These are phyloP conservation scores for Tetrastigma voinierianum DNA, from an alignment of 164 flowering plant genomes.

Conservation along the genomic window DNA sequence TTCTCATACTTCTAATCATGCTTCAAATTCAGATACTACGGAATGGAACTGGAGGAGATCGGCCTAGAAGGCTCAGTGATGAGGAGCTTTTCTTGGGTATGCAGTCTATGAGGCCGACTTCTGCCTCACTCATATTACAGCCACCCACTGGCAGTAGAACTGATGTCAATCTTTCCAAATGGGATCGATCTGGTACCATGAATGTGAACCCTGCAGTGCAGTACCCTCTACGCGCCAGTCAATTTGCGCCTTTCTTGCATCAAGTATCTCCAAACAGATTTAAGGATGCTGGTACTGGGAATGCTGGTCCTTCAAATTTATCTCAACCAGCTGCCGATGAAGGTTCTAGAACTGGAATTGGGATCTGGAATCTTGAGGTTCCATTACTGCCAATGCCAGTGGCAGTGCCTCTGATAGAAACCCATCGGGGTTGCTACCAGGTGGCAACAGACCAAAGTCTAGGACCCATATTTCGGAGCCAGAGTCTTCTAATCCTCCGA, in stretches of 20 bases:
- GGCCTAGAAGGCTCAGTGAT: conserved; percentile 44
- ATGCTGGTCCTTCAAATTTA: conserved; percentile 52
- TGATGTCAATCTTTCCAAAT: conserved; percentile 50
- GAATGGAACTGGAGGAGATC: conserved; percentile 53
- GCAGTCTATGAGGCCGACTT: conserved; percentile 49
- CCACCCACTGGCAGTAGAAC: conserved; percentile 37
- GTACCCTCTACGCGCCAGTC: conserved; percentile 44
- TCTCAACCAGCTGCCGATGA: conserved; percentile 91
- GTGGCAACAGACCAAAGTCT: conserved; percentile 42
- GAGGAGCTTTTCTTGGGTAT: conserved; percentile 47
- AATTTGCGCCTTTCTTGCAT: conserved; percentile 44
- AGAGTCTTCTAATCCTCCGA: conserved; percentile 41
- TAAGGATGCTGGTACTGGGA: conserved; percentile 50
- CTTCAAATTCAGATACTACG: conserved; percentile 50
- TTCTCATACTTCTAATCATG: neutral
- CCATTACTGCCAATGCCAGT: conserved; percentile 44
- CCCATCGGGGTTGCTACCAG: conserved; percentile 28
- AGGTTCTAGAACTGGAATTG: conserved; percentile 95
- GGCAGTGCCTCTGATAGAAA: conserved; percentile 37
- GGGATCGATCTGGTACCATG: conserved; percentile 47
- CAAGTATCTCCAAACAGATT: conserved; percentile 46
- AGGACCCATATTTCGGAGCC: conserved; percentile 37
- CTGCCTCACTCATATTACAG: conserved; percentile 46
- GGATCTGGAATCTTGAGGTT: conserved; percentile 66
- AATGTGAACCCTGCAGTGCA: conserved; percentile 40